Conservation (phyloP, 2,329 filamentous ascomycete genomes). For the Aspergillus carbonarius region DNA sequence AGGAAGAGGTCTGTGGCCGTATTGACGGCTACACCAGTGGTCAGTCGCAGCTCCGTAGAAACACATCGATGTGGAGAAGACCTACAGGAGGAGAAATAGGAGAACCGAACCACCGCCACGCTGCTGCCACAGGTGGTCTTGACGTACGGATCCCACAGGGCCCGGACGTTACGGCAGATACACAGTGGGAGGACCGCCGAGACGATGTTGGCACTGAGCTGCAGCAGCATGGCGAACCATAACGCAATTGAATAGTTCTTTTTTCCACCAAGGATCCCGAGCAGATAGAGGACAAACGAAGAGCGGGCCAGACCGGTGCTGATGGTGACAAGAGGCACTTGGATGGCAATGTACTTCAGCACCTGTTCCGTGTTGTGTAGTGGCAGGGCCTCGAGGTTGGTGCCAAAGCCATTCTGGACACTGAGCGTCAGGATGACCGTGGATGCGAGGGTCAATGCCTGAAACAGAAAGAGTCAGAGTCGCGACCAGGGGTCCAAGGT, state of each 20-base stretch:
- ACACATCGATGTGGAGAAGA: neutral
- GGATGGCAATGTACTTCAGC: slow-evolving; percentile 29
- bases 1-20: slow-evolving; percentile 30
- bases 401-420: slow-evolving; percentile 30
- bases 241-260: slow-evolving; percentile 21
- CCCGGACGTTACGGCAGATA: slow-evolving; percentile 25
- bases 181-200: slow-evolving; percentile 29
- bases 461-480: neutral
- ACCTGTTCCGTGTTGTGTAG: slow-evolving; percentile 17
- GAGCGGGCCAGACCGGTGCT: slow-evolving; percentile 31
- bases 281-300: slow-evolving; percentile 29
- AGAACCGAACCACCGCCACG: slow-evolving; percentile 24
- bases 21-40: slow-evolving; percentile 23
- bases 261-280: slow-evolving; percentile 28
- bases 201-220: slow-evolving; percentile 26
- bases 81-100: slow-evolving; percentile 31
- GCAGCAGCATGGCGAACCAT: slow-evolving; percentile 25
- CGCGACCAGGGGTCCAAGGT: neutral
- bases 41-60: neutral
- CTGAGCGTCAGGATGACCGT: slow-evolving; percentile 25
- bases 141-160: slow-evolving; percentile 25
- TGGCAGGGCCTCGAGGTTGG: slow-evolving; percentile 16
- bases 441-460: slow-evolving; percentile 26
- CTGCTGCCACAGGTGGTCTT: slow-evolving; percentile 27
- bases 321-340: slow-evolving; percentile 29